These are phyloP conservation scores for Carex kokanica DNA, from an alignment of 176 grass and related monocot species.

Conservation along the genomic window DNA sequence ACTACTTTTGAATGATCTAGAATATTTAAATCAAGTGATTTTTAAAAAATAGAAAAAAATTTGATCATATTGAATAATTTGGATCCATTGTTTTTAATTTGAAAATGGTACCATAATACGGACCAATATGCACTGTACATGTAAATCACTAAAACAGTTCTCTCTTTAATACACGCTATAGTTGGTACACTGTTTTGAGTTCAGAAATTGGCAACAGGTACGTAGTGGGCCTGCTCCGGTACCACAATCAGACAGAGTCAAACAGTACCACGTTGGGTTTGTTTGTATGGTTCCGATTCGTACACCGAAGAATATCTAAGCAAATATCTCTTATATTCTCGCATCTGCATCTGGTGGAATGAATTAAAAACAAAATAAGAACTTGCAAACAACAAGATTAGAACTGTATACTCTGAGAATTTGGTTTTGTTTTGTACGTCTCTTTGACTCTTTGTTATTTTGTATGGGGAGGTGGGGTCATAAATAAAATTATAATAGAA, in stretches of 20 bases:
- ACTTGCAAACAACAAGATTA: background rate
- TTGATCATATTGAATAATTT: too few relatives aligned
- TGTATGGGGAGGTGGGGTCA: background rate
- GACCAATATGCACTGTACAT: too few relatives aligned
- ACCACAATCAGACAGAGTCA: slow-evolving; percentile 3
- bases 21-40: too few relatives aligned
- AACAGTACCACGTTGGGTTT: background rate
- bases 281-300: background rate
- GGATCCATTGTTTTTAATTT: too few relatives aligned
- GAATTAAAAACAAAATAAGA: background rate
- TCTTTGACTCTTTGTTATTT: background rate
- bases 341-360: background rate
- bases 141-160: background rate
- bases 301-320: background rate
- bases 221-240: background rate
- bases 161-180: background rate
- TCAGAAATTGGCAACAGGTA: background rate
- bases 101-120: too few relatives aligned
- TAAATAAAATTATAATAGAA: background rate
- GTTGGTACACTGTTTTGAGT: background rate
- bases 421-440: background rate
- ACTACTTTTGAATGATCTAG: too few relatives aligned
- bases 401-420: background rate
- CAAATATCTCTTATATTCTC: background rate
- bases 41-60: too few relatives aligned